Conservation (phyloP, 176 grass and related monocot genomes). For the Otatea glauca region DNA sequence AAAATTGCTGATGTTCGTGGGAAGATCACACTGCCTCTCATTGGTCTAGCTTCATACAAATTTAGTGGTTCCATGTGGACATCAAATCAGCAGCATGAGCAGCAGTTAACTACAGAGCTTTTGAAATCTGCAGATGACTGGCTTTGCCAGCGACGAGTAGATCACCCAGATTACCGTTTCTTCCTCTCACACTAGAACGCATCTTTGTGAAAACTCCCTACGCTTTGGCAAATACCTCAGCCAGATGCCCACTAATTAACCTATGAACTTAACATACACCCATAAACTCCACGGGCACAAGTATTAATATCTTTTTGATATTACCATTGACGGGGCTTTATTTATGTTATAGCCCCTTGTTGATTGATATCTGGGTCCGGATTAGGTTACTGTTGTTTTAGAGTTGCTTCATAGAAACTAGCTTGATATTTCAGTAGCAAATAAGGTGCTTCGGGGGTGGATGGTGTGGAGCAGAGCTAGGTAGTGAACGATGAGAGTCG, state of each 20-base stretch:
- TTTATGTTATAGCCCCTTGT: slow-evolving; percentile 38
- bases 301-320: background rate
- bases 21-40: slow-evolving; percentile 58
- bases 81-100: slow-evolving; percentile 50
- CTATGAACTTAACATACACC: slow-evolving; percentile 12
- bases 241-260: slow-evolving; percentile 22
- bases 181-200: slow-evolving; percentile 58
- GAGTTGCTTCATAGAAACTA: slow-evolving; percentile 31
- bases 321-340: slow-evolving; percentile 17
- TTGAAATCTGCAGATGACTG: slow-evolving; percentile 65
- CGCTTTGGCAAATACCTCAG: background rate
- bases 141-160: slow-evolving; percentile 60
- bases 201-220: slow-evolving; percentile 22
- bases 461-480: slow-evolving; percentile 28
- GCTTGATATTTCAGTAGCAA: slow-evolving; percentile 20
- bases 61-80: slow-evolving; percentile 63
- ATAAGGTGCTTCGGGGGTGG: slow-evolving; percentile 18
- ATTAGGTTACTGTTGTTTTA: slow-evolving; percentile 34
- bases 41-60: slow-evolving; percentile 71
- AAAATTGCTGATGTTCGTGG: slow-evolving; percentile 43
- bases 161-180: slow-evolving; percentile 76
- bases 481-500: background rate
- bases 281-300: slow-evolving; percentile 17
- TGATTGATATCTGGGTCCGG: slow-evolving; percentile 27
- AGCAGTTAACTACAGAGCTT: slow-evolving; percentile 53